These are phyloP conservation scores for Fomitopsis schrenkii DNA, from an alignment of 1,284 basidiomycete genomes.

Conservation along the genomic window DNA sequence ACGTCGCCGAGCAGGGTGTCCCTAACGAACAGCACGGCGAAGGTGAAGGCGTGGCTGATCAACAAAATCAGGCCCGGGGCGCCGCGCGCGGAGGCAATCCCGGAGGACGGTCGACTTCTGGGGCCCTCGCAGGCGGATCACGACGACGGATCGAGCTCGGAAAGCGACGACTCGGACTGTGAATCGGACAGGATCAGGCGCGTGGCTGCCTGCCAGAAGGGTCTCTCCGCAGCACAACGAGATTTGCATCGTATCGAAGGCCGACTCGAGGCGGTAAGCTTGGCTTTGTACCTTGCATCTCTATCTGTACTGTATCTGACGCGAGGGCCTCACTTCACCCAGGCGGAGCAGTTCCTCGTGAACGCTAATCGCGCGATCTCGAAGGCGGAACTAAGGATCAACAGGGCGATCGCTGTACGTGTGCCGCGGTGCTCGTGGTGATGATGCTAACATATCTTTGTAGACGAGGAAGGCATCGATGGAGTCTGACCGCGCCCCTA, in stretches of 20 bases:
- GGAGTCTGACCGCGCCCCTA: constrained; percentile 13
- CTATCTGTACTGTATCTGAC: not conserved
- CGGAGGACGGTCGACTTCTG: not conserved
- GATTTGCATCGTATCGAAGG: constrained; percentile 52
- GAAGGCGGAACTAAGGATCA: constrained; percentile 37
- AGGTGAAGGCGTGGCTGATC: constrained; percentile 60
- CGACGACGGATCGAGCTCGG: not conserved
- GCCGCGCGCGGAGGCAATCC: constrained; percentile 23
- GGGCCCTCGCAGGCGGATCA: not conserved
- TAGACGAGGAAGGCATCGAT: constrained; percentile 21
- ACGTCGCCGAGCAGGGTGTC: constrained; percentile 15
- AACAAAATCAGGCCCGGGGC: constrained; percentile 44
- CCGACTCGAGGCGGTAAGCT: constrained; percentile 38
- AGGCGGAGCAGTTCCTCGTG: constrained; percentile 53
- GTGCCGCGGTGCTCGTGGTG: not conserved
- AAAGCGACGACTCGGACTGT: not conserved
- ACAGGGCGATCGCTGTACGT: constrained; percentile 44
- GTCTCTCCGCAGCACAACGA: constrained; percentile 46
- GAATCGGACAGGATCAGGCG: not conserved
- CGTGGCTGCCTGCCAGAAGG: constrained; percentile 15
- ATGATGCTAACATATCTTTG: not conserved
- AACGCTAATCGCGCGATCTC: constrained; percentile 47
- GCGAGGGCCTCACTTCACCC: not conserved
- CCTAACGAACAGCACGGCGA: constrained; percentile 32
- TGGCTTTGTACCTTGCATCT: not conserved